Conservation (phyloP, 2,329 filamentous ascomycete species). For the Chalara sp. region DNA sequence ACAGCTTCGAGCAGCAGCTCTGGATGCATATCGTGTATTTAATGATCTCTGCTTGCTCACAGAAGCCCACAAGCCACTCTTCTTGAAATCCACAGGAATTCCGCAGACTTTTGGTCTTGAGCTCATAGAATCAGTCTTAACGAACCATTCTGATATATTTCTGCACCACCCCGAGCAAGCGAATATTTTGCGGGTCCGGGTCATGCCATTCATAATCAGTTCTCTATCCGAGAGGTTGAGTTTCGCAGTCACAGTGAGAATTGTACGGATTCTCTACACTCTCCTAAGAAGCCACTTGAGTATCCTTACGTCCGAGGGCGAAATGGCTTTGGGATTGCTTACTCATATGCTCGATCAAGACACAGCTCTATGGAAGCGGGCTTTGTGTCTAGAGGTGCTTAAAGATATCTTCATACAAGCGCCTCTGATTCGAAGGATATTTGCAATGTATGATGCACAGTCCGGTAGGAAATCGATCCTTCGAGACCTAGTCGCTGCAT, state of each 20-base stretch:
- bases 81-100: constrained; percentile 71
- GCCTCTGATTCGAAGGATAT: constrained; percentile 71
- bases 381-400: constrained; percentile 87
- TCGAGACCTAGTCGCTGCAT: constrained; percentile 74
- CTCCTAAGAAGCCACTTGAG: constrained; percentile 72
- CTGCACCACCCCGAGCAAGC: constrained; percentile 72
- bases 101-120: constrained; percentile 82
- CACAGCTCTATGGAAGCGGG: constrained; percentile 75
- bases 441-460: constrained; percentile 68
- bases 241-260: constrained; percentile 76
- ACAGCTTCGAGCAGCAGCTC: constrained; percentile 65
- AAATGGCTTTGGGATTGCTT: constrained; percentile 72
- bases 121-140: constrained; percentile 82
- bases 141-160: constrained; percentile 79
- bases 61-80: constrained; percentile 76
- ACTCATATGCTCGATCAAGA: constrained; percentile 88
- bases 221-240: constrained; percentile 70
- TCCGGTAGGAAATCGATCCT: constrained; percentile 70
- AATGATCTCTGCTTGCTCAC: constrained; percentile 85
- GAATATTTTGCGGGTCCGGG: constrained; percentile 65
- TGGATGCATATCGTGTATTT: constrained; percentile 83
- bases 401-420: constrained; percentile 79
- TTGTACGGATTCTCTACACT: constrained; percentile 77
- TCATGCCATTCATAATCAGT: constrained; percentile 78
- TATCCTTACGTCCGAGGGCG: constrained; percentile 71